phyloP scores from a whole-genome alignment of 2,329 filamentous ascomycete genomes.

The Sarocladium brachiariae region DNA sequence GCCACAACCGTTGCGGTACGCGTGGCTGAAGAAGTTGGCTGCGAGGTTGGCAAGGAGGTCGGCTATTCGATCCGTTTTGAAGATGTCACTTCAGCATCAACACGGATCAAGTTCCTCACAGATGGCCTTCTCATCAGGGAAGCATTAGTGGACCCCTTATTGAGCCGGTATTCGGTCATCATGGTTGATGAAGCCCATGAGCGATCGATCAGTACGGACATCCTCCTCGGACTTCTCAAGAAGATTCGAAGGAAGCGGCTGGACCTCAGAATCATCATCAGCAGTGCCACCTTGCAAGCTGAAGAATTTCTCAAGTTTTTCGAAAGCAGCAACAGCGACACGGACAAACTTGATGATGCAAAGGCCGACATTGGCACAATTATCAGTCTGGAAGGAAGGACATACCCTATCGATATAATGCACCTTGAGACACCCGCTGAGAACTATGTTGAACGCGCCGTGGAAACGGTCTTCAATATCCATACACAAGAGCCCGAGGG shows the following conservation, averaged over 20 bases:
- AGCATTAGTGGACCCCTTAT: constrained; percentile 82
- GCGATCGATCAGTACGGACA: constrained; percentile 83
- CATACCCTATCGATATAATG: constrained; percentile 81
- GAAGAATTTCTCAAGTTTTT: constrained; percentile 83
- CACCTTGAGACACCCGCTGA: constrained; percentile 73
- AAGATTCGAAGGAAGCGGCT: constrained; percentile 77
- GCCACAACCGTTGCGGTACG: constrained; percentile 83
- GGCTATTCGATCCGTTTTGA: constrained; percentile 93
- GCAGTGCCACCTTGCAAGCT: constrained; percentile 88
- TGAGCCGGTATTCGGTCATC: constrained; percentile 88
- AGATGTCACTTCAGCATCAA: constrained; percentile 78
- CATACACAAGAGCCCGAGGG: constrained; percentile 74
- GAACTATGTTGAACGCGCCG: constrained; percentile 77
- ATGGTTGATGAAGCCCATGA: constrained; percentile 99
- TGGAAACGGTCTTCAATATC: constrained; percentile 81
- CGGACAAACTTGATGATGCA: constrained; percentile 20
- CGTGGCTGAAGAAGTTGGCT: constrained; percentile 84
- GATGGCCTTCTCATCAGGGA: constrained; percentile 88
- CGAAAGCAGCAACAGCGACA: constrained; percentile 22
- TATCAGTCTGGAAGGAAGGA: constrained; percentile 78
- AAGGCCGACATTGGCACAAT: constrained; percentile 40
- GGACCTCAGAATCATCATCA: constrained; percentile 82
- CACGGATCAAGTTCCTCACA: constrained; percentile 89
- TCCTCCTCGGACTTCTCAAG: constrained; percentile 82
- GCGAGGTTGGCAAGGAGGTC: constrained; percentile 80